Evolutionary conservation across 169 alveolate genomes (phyloP).

Genomic region (Eimeria praecox): DNA sequence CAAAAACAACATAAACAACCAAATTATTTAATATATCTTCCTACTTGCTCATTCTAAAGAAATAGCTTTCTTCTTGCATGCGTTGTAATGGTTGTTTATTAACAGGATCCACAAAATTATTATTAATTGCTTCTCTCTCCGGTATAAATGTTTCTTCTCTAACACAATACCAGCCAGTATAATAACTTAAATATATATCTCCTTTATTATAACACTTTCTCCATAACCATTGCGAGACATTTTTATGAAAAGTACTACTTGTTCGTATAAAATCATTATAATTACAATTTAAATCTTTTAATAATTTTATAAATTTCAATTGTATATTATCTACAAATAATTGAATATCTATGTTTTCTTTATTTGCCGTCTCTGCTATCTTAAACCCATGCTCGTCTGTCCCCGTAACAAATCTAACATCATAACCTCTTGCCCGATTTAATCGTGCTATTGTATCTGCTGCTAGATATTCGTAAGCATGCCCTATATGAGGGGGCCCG

Average conservation of each 20-base stretch:
- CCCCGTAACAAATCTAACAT: conserved; percentile 92
- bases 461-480: conserved; percentile 90
- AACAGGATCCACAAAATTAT: conserved; percentile 92
- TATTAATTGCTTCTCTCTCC: conserved; percentile 93
- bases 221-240: conserved; percentile 91
- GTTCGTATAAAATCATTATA: conserved; percentile 93
- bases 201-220: conserved; percentile 87
- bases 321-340: conserved; percentile 90
- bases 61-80: conserved; percentile 94
- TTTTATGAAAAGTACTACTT: conserved; percentile 90
- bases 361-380: conserved; percentile 93
- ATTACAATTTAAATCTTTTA: conserved; percentile 82
- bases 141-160: conserved; percentile 96
- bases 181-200: conserved; percentile 85
- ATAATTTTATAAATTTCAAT: conserved; percentile 77
- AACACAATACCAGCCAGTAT: conserved; percentile 94
- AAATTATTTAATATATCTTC: no score
- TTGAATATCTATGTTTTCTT: conserved; percentile 89
- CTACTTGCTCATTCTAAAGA: conserved; percentile 92
- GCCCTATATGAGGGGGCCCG: conserved; percentile 97
- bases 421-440: conserved; percentile 89
- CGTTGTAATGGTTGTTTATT: conserved; percentile 89
- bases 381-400: conserved; percentile 97
- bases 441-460: conserved; percentile 89
- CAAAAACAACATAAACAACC: no score